phyloP scores from a whole-genome alignment of 441 rosid genomes.

The Pelargonium cotyledonis region DNA sequence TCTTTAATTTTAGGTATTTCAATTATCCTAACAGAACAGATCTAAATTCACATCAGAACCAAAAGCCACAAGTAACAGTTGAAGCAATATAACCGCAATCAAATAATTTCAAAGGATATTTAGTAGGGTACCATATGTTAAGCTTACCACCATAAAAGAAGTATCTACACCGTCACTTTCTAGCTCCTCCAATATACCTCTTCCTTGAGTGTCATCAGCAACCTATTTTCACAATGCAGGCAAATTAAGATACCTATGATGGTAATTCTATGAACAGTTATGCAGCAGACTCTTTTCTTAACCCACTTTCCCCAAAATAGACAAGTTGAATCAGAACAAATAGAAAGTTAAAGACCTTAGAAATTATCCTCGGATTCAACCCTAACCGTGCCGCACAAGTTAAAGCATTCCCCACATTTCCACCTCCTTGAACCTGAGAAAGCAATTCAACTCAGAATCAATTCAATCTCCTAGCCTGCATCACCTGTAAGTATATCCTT shows the following conservation, averaged over 20 bases:
- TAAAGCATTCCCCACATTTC: slow-evolving; percentile 68
- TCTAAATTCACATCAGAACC: background rate
- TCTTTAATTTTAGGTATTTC: background rate
- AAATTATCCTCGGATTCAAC: slow-evolving; percentile 54
- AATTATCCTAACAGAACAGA: background rate
- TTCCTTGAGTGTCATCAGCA: slow-evolving; percentile 70
- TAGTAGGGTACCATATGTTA: background rate
- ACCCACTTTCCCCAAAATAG: background rate
- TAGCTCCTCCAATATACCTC: slow-evolving; percentile 61
- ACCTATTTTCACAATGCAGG: slow-evolving; percentile 33
- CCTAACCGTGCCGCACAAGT: slow-evolving; percentile 74
- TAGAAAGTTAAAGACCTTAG: slow-evolving; percentile 40
- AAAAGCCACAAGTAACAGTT: background rate
- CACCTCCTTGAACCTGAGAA: slow-evolving; percentile 71
- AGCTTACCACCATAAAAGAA: slow-evolving; percentile 63
- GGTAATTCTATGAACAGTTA: background rate
- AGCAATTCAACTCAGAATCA: slow-evolving; percentile 1
- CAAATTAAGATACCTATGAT: background rate
- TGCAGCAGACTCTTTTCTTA: background rate
- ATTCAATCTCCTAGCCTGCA: background rate
- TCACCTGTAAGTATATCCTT: background rate
- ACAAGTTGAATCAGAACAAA: background rate
- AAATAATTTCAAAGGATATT: background rate
- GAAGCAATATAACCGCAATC: background rate
- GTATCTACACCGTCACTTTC: slow-evolving; percentile 67